Conservation (phyloP, 768 basidiomycete genomes). For the Termitomyces bulborhizus region DNA sequence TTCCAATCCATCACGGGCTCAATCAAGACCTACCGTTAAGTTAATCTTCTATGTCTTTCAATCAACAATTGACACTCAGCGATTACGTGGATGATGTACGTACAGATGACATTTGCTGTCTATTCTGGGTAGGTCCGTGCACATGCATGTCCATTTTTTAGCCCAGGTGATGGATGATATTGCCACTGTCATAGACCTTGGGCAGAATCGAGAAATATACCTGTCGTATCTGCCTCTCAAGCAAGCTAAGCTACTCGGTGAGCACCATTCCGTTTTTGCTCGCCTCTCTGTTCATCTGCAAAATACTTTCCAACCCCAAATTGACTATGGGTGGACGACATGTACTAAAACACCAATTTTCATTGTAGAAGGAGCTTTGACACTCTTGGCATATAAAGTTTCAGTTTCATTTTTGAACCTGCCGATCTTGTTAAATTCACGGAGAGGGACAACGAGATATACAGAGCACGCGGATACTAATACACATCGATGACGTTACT, state of each 20-base stretch:
- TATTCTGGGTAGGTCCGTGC: background rate
- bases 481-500: too few species aligned
- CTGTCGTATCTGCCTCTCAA: background rate
- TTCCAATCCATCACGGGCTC: background rate
- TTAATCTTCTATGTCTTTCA: background rate
- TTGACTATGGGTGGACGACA: too few species aligned
- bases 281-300: background rate
- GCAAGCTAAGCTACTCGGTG: background rate
- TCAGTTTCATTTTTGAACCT: too few species aligned
- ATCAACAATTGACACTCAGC: background rate
- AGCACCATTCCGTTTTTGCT: background rate
- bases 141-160: background rate
- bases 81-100: background rate
- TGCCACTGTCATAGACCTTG: background rate
- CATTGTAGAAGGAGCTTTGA: too few species aligned
- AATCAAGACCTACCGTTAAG: background rate
- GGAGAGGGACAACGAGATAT: too few species aligned
- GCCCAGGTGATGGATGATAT: background rate
- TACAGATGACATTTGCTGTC: background rate
- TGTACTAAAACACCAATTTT: too few species aligned
- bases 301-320: too few species aligned
- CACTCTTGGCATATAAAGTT: too few species aligned
- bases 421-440: too few species aligned
- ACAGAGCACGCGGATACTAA: too few species aligned
- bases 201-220: too few species aligned